Base-by-base conservation (phyloP, 2,329 filamentous ascomycete genomes). In the Trichoderma citrinoviride region DNA sequence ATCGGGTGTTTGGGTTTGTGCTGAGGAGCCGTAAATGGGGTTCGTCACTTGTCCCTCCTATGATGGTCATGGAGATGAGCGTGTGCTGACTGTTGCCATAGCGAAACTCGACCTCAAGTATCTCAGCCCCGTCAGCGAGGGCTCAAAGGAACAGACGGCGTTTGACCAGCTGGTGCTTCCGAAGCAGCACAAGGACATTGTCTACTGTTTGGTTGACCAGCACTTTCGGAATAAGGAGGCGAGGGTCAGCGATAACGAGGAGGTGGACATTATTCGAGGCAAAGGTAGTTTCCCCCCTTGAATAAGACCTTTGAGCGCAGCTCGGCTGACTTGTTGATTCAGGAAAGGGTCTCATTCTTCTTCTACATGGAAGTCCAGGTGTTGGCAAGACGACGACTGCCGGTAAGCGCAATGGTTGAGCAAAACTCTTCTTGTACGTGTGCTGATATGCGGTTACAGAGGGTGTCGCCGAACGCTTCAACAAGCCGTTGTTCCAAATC, bases 1-100 rank as follows among this genome's bases (percentile, higher is more conserved):
- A 73, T n/a, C 67, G 74, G 0, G 74, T 77, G 1, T 76, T 74
- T 65, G 76, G 71, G 0, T 78, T 76, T 29, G 67, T 76, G 0
- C 61, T 78, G 2, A 70, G 76, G 2, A 74, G 64, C 27, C 69
- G 76, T 0, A 75, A 71, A 67, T 77, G 74, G 76, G 72, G 74
- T 74, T 56, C 64, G 73, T 66, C 10, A 37, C 33, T 68, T 14
- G 40, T 12, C 0, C 4, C 69, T 37, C 44, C 70, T 1, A 43
- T 61, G 0, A 37, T 37, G 6, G 0, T 25, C 7, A 8, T 17
- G 3, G 14, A 1, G 14, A 15, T 3, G 3, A n/a, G 21, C 19
- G 33, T 37, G 27, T n/a, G 7, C n/a, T 25, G 7, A 41, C 21
- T 5, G 3, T 12, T 41, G 17, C n/a, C 1, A 50, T 27, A 60